Evolutionary conservation across 1,284 basidiomycete genomes (phyloP), one percentile per base, ranked within the genome.

Genomic region (Boletellus dicymbophilus): DNA sequence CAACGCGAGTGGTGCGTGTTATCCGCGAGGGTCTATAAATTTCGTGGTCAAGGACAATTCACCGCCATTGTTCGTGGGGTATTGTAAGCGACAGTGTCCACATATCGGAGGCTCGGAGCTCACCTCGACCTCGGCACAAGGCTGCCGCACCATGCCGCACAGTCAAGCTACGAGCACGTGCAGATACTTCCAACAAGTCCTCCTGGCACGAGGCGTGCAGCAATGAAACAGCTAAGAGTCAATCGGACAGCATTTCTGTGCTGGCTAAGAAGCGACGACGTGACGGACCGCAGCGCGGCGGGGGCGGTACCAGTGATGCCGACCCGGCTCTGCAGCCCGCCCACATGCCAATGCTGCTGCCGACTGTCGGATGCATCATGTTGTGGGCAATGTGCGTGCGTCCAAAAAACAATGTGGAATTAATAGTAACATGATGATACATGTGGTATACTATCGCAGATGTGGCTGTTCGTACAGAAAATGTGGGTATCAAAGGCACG

Each of bases 1-100:
- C 44, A 55, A 66, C 37, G 67, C 62, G 63, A 68, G 48, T 43
- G 28, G 43, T 27, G 67, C 68, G 41, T 66, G 68, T 68, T 63
- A 46, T 49, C 57, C 68, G 58, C 57, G 57, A 60, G 68, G 66
- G 51, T 39, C 7, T 49, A 48, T 51, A 38, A 51, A 42, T 49
- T 40, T 56, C 34, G 47, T 55, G 62, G 58, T 42, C 46, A 45
- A 20, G 34, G 43, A 37, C 48, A 30, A 46, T 47, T 46, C 51
- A 30, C 48, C 26, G 49, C 34, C 53, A 49, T 52, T 25, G 31
- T 44, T 55, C 37, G 59, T 52, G 28, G 49, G 42, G 45, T 43
- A 37, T 48, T 40, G 44, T 48, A 31, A 49, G 39, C 52, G 30
- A 49, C 27, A 49, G 46, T 3, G 37, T 48, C 49, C 45, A 49